Evolutionary conservation across 257 asterid species (phyloP).

Genomic region (Scutellaria baicalensis): DNA sequence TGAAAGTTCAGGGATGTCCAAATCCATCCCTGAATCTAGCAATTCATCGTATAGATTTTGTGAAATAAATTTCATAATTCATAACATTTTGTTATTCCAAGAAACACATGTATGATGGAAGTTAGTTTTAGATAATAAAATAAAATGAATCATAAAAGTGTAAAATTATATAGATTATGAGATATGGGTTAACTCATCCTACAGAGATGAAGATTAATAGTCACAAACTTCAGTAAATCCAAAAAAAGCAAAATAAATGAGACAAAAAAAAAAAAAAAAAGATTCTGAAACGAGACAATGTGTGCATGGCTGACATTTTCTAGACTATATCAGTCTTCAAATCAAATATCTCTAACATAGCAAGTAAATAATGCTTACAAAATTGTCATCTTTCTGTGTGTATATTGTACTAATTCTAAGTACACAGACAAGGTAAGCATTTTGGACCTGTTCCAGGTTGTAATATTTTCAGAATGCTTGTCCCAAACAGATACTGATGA

Average conservation of each 20-base stretch:
- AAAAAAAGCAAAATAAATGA: neutral
- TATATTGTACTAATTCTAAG: slow-evolving; percentile 8
- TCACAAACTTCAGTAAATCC: neutral
- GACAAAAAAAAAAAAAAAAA: neutral
- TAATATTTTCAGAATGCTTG: slow-evolving; percentile 1
- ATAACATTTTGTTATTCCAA: too few relatives aligned
- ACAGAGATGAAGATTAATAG: neutral
- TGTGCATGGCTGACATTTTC: neutral
- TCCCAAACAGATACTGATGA: slow-evolving; percentile 7
- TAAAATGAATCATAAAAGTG: too few relatives aligned
- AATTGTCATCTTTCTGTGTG: slow-evolving; percentile 8
- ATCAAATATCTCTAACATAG: neutral
- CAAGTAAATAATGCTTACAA: slow-evolving; percentile 9
- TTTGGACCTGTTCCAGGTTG: neutral
- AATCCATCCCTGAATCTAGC: too few relatives aligned
- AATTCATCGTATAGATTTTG: too few relatives aligned
- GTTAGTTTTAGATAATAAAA: too few relatives aligned
- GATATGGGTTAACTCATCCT: too few relatives aligned
- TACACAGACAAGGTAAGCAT: neutral
- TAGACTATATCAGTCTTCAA: neutral
- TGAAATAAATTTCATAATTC: too few relatives aligned
- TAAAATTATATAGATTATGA: too few relatives aligned
- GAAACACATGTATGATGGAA: too few relatives aligned
- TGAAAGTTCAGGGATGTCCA: too few relatives aligned
- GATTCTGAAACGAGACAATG: neutral